Conservation (phyloP, 495 filamentous ascomycete genomes). For the Daldinia caldariorum region DNA sequence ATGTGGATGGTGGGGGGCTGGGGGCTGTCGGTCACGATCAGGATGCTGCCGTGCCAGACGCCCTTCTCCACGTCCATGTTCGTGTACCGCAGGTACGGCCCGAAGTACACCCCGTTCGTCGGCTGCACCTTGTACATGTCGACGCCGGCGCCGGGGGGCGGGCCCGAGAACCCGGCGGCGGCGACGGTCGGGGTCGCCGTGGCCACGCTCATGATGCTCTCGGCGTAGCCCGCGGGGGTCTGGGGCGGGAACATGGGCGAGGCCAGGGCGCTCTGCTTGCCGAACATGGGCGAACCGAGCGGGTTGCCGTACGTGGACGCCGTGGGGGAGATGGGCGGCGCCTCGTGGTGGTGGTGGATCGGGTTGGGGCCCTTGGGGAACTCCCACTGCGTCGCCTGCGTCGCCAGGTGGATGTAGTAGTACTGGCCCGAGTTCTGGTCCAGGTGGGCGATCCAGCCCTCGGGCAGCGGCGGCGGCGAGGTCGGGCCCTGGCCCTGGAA, state of each 20-base stretch:
- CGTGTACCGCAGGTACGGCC: slow-evolving; percentile 91
- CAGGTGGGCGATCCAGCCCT: slow-evolving; percentile 98
- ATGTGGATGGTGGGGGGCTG: slow-evolving; percentile 97
- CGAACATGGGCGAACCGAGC: slow-evolving; percentile 75
- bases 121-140: slow-evolving; percentile 92
- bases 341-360: slow-evolving; percentile 71
- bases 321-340: slow-evolving; percentile 80
- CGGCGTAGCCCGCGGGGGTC: slow-evolving; percentile 76
- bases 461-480: slow-evolving; percentile 90
- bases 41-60: slow-evolving; percentile 79
- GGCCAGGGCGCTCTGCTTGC: slow-evolving; percentile 73
- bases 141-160: slow-evolving; percentile 85
- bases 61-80: slow-evolving; percentile 97
- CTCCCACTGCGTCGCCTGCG: slow-evolving; percentile 98
- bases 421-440: slow-evolving; percentile 96
- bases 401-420: slow-evolving; percentile 97
- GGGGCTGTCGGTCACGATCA: slow-evolving; percentile 87
- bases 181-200: slow-evolving; percentile 72
- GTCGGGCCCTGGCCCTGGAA: slow-evolving; percentile 69
- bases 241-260: slow-evolving; percentile 79
- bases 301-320: slow-evolving; percentile 82
- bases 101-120: slow-evolving; percentile 98
- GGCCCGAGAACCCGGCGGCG: slow-evolving; percentile 77
- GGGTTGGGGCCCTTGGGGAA: slow-evolving; percentile 93
- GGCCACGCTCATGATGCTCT: slow-evolving; percentile 80